Evolutionary conservation across 208 protist species (phyloP).

Genomic region (Balamuthia mandrillaris): DNA sequence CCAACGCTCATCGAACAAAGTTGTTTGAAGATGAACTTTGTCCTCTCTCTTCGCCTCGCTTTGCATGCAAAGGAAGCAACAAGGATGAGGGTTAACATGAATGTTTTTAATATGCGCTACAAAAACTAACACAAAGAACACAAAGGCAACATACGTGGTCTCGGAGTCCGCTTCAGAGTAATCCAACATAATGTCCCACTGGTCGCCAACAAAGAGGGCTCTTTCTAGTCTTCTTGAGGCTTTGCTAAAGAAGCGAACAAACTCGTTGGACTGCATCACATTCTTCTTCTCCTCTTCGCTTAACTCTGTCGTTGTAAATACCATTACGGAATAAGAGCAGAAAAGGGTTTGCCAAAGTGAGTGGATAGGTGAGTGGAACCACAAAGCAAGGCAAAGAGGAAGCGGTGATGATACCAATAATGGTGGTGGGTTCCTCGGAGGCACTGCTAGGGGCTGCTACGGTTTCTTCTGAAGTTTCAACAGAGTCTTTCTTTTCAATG

Average conservation of each 20-base stretch:
- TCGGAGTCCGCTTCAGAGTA: constrained; percentile 36
- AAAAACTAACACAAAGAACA: not conserved
- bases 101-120: not conserved
- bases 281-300: constrained; percentile 7
- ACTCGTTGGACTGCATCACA: constrained; percentile 30
- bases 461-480: not conserved
- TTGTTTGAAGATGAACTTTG: constrained; percentile 31
- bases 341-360: not conserved
- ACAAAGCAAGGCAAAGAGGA: not conserved
- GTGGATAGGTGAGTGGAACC: not conserved
- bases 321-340: not conserved
- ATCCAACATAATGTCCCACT: constrained; percentile 57
- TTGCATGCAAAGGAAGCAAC: not conserved
- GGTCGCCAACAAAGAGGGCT: constrained; percentile 50
- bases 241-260: constrained; percentile 52
- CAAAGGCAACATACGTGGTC: not conserved
- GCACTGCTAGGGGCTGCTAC: not conserved
- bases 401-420: not conserved
- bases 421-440: not conserved
- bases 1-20: constrained; percentile 38
- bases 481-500: constrained; percentile 16
- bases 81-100: not conserved
- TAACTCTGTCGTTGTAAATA: not conserved
- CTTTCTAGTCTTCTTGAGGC: constrained; percentile 57
- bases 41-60: not conserved